These are phyloP conservation scores for Aspergillus aculeatinus DNA, from an alignment of 2,329 filamentous ascomycete species.

Conservation along the genomic window DNA sequence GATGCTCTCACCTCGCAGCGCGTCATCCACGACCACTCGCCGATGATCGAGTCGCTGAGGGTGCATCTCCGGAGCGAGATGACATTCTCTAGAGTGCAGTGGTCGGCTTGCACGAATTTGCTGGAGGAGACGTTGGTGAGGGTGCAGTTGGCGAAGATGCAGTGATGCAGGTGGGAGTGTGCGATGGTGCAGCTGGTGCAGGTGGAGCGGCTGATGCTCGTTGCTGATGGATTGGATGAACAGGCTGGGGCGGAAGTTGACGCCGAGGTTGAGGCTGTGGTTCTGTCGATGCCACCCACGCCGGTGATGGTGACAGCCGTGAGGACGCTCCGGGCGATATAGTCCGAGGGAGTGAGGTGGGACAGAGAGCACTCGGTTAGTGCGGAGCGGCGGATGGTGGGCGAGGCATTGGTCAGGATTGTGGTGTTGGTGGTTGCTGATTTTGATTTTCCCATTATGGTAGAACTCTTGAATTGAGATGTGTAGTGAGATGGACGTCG, in stretches of 20 bases:
- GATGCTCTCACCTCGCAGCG: conserved; percentile 17
- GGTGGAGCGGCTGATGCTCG: conserved; percentile 18
- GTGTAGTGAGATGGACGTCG: background rate
- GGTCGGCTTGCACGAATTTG: conserved; percentile 10
- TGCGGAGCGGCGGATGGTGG: conserved; percentile 11
- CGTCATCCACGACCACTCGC: conserved; percentile 10
- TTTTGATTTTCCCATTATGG: background rate
- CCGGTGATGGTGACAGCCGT: conserved; percentile 5
- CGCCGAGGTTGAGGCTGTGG: background rate
- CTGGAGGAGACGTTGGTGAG: conserved; percentile 17
- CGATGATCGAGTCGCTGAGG: conserved; percentile 18
- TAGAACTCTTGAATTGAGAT: background rate
- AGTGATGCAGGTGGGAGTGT: conserved; percentile 15
- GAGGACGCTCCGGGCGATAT: conserved; percentile 12
- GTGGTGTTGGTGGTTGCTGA: background rate
- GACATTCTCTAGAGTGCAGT: conserved; percentile 17
- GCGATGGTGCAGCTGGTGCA: conserved; percentile 19
- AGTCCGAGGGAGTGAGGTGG: conserved; percentile 14
- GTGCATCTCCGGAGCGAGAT: conserved; percentile 14
- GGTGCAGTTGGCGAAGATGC: conserved; percentile 15
- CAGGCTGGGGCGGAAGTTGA: background rate
- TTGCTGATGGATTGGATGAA: background rate
- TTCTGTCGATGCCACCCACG: background rate
- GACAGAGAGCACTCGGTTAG: conserved; percentile 14
- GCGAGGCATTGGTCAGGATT: conserved; percentile 10